These are phyloP conservation scores for Ceratocystis alfenasii DNA, from an alignment of 2,329 filamentous ascomycete genomes.

Conservation along the genomic window DNA sequence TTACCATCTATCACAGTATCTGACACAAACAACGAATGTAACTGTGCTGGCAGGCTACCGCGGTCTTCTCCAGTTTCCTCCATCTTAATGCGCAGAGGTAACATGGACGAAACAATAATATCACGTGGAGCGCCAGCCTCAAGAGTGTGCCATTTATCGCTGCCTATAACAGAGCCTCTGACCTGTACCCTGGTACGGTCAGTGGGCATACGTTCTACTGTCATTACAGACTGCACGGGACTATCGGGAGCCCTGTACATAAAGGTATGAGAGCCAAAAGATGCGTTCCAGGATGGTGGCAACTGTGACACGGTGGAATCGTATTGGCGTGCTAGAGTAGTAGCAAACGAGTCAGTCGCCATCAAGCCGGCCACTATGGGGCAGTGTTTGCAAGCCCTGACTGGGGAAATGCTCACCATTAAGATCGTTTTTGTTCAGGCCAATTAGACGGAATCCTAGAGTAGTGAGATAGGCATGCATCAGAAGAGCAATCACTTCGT, in stretches of 20 bases:
- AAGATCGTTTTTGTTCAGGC: constrained; percentile 70
- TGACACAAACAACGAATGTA: constrained; percentile 61
- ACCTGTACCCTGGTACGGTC: constrained; percentile 63
- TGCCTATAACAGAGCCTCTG: constrained; percentile 63
- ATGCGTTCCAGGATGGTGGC: constrained; percentile 68
- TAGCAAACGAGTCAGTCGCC: neutral
- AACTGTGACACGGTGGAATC: constrained; percentile 49
- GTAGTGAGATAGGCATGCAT: constrained; percentile 71
- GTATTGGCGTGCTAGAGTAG: constrained; percentile 40
- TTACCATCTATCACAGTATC: constrained; percentile 47
- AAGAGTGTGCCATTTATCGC: constrained; percentile 68
- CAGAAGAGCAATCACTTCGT: constrained; percentile 74
- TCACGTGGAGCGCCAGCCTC: constrained; percentile 60
- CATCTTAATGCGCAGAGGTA: constrained; percentile 46
- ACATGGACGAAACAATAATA: constrained; percentile 50
- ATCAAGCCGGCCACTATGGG: neutral
- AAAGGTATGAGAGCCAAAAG: constrained; percentile 61
- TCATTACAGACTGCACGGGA: constrained; percentile 70
- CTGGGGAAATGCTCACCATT: constrained; percentile 40
- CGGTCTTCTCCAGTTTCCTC: constrained; percentile 39
- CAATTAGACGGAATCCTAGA: constrained; percentile 68
- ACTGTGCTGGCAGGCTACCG: constrained; percentile 36
- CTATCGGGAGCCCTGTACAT: constrained; percentile 79
- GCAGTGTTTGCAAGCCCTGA: no score
- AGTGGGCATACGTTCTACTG: constrained; percentile 60